Percentiles rank a stretch among this genome's conserved stretches.
Conservation (phyloP, 2,329 filamentous ascomycete species). For the Fusarium lyarnte region DNA sequence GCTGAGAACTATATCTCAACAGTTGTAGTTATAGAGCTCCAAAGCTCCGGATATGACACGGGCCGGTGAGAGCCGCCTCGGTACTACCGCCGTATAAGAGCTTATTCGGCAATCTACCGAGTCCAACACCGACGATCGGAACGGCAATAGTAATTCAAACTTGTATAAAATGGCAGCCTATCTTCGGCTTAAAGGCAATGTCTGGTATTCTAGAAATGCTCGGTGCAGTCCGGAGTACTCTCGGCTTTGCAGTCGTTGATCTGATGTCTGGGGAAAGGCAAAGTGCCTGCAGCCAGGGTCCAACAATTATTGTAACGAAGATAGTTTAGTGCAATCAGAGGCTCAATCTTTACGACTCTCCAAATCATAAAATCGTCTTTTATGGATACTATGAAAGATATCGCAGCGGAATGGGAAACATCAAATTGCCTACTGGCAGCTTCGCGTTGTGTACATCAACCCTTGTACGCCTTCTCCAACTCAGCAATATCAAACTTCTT, state of each 20-base stretch:
- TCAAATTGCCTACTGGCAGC: not conserved
- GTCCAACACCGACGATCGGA: slow-evolving; percentile 6
- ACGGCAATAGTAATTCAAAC: not conserved
- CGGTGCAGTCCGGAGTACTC: not conserved
- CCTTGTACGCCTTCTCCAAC: slow-evolving; percentile 48
- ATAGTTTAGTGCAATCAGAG: not conserved
- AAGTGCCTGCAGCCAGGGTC: not conserved
- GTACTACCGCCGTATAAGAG: not conserved
- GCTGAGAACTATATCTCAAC: not conserved
- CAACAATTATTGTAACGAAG: not conserved
- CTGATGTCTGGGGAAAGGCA: not conserved
- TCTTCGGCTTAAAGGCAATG: not conserved
- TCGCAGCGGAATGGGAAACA: not conserved
- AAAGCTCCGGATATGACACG: not conserved
- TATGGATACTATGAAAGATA: not conserved
- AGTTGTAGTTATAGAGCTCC: not conserved
- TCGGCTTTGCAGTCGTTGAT: not conserved
- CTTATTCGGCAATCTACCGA: slow-evolving; percentile 8
- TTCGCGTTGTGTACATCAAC: not conserved
- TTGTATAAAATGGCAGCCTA: not conserved
- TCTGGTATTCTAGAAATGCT: not conserved
- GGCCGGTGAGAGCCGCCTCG: slow-evolving; percentile 14
- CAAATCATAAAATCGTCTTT: not conserved
- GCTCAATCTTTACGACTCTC: not conserved
- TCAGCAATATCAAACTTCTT: slow-evolving; percentile 55